Conservation (phyloP, 177 flowering plant species). For the Vitis hybrid region DNA sequence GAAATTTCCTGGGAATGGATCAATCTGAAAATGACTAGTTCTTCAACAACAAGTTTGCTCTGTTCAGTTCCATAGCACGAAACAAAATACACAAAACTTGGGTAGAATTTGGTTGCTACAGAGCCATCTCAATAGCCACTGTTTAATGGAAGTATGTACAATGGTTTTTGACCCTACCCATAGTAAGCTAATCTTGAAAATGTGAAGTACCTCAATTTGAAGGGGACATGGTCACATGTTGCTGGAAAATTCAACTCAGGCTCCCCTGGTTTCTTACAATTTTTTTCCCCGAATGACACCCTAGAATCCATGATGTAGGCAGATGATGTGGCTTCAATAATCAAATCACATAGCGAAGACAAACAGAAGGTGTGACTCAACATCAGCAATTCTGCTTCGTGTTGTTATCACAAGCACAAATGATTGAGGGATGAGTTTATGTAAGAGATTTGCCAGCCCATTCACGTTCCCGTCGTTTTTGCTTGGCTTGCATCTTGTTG, state of each 20-base stretch:
- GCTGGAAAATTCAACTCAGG: neutral
- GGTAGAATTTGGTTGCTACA: too few species aligned
- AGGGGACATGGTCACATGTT: neutral
- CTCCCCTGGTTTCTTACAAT: neutral
- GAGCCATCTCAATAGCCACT: too few species aligned
- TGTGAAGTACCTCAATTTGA: neutral
- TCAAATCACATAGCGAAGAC: constrained; percentile 1
- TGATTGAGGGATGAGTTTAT: constrained; percentile 22
- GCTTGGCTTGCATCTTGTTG: constrained; percentile 89
- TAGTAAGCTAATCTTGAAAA: neutral
- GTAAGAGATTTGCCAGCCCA: constrained; percentile 94
- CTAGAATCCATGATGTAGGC: too few species aligned
- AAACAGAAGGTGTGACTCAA: neutral
- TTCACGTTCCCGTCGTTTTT: constrained; percentile 81
- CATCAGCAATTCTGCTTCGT: too few species aligned
- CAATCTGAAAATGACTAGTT: too few species aligned
- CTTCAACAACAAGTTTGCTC: too few species aligned
- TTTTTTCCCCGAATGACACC: neutral
- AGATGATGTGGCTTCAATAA: neutral
- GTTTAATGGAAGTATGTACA: too few species aligned
- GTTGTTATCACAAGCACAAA: neutral
- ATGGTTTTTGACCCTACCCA: too few species aligned
- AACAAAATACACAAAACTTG: too few species aligned
- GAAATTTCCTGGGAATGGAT: too few species aligned
- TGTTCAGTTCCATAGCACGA: too few species aligned